Base-by-base conservation (phyloP, 2,329 filamentous ascomycete species). In the Tetracladium maxilliforme region DNA sequence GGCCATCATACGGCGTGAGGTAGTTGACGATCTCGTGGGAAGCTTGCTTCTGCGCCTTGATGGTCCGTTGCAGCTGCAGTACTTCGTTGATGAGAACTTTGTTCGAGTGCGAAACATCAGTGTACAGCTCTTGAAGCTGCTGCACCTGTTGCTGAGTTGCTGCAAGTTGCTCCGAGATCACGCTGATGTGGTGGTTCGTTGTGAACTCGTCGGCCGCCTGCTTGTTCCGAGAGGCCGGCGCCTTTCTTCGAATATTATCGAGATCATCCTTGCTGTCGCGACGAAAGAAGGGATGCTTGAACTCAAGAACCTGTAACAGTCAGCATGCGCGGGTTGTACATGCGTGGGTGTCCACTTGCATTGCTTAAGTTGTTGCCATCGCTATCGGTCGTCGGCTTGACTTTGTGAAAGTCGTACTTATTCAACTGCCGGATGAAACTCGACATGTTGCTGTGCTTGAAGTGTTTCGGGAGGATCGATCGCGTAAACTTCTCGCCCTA, bases 401-500 rank as follows among this genome's bases (percentile, higher is more conserved):
- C 86, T 61, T 98, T 98, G 61, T 98, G 90, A 41, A 98, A 98
- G 47, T 93, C 86, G 51, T 92, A 94, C 49, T 94, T 94, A 59
- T 94, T 94, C 30, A 94, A 59, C 49, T 94, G 86, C 24, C 86
- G 78, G 30, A 94, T 86, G 47, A 94, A 94, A 52, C 84, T 93
- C 16, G 86, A 86, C 57, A 94, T 94, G 50, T 94, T 94, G 66
- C 83, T 92, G 55, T 95, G 90, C 54, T 98, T 98, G 63, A 98
- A 98, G 44, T 95, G 84, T 48, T 95, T 94, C 3, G 90, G 90
- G 10, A 98, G 70, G 40, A 98, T 92, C 19, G 81, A 79, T 49
- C 94, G 93, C 13, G 90, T 95, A 45, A 98, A 98, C 51, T 92
- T 93, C 50, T 95, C 87, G 51, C 92, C 92, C 87, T 94, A 48